Evolutionary conservation across 2,329 filamentous ascomycete genomes (phyloP), one percentile per base, ranked within the genome.

Genomic region (Cladorrhinum sp.): DNA sequence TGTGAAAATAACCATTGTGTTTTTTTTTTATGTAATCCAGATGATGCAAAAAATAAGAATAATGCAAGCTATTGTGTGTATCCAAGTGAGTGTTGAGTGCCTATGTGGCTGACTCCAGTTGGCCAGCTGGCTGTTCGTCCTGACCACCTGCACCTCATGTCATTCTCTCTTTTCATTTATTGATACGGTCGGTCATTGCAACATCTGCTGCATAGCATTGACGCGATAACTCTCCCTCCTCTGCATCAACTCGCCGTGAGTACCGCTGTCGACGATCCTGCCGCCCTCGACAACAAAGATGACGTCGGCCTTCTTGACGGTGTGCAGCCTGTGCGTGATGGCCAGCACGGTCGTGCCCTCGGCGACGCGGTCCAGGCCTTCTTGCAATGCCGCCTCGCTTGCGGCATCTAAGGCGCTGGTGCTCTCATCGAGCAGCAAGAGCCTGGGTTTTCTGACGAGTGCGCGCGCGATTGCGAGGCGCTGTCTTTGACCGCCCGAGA

Each of bases 401-500:
- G 87, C 86, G 0, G 85, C 83, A 68, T 96, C 91, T 2, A 96
- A 79, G 2, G 88, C 89, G 48, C 86, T 90, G 0, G 91, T 96
- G 27, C 89, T 89, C 77, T 96, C 91, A 68, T 96, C 92, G 0
- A 96, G 79, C 41, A 96, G 82, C 18, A 96, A 74, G 1, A 96
- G 79, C 51, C 87, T 81, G 0, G 91, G 91, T 63, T 84, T 81
- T 0, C 91, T 82, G 2, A 92, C 81, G 2, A 93, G 78, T 0
- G 91, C 90, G 23, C 91, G 81, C 0, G 92, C 91, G 69, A 96
- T 93, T 0, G 87, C 86, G 13, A 96, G 75, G 1, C 91, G 83
- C 72, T 96, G 91, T 16, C 87, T 85, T 71, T 96, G 91, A 0
- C 92, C 92, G 1, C 91, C 91, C 0, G 89, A 92, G 2, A 96